Percentiles rank a stretch among this genome's conserved stretches.
Evolutionary conservation across 495 filamentous ascomycete genomes (phyloP).

Genomic region (Daldinia caldariorum): DNA sequence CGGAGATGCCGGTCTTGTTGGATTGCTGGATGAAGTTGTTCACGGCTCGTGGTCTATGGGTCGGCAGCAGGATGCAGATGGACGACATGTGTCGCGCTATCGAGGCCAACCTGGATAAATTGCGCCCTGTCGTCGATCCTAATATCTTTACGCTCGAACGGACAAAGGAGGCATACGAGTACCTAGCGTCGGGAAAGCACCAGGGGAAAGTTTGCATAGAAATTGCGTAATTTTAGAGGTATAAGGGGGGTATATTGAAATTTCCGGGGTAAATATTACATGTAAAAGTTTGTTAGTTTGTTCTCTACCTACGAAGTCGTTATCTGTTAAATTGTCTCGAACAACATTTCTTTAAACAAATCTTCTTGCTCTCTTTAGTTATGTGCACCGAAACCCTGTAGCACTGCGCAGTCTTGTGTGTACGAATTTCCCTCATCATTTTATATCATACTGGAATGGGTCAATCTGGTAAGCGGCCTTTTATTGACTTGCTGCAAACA

Average conservation of each 20-base stretch:
- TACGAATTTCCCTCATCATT: too few species aligned
- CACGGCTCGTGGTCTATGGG: conserved; percentile 63
- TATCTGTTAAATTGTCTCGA: not conserved
- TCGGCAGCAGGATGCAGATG: conserved; percentile 62
- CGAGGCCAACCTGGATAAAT: conserved; percentile 39
- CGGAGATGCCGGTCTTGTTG: conserved; percentile 55
- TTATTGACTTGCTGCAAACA: conserved; percentile 14
- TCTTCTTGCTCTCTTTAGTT: not conserved
- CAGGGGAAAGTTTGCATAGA: conserved; percentile 46
- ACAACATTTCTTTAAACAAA: not conserved
- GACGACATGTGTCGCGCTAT: conserved; percentile 60
- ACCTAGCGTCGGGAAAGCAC: conserved; percentile 43
- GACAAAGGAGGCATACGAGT: conserved; percentile 46
- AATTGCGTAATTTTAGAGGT: conserved; percentile 16
- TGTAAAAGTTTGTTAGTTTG: not conserved
- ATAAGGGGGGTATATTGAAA: conserved; percentile 13
- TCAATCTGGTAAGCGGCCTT: conserved; percentile 17
- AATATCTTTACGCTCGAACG: conserved; percentile 44
- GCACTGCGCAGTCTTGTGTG: too few species aligned
- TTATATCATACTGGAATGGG: not conserved
- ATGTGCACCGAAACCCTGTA: too few species aligned
- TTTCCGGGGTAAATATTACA: not conserved
- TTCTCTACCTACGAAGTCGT: too few species aligned
- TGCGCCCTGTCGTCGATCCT: conserved; percentile 40
- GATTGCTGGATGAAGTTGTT: conserved; percentile 59